These are phyloP conservation scores for Aspergillus brunneoviolaceus DNA, from an alignment of 2,329 filamentous ascomycete species.

Conservation along the genomic window DNA sequence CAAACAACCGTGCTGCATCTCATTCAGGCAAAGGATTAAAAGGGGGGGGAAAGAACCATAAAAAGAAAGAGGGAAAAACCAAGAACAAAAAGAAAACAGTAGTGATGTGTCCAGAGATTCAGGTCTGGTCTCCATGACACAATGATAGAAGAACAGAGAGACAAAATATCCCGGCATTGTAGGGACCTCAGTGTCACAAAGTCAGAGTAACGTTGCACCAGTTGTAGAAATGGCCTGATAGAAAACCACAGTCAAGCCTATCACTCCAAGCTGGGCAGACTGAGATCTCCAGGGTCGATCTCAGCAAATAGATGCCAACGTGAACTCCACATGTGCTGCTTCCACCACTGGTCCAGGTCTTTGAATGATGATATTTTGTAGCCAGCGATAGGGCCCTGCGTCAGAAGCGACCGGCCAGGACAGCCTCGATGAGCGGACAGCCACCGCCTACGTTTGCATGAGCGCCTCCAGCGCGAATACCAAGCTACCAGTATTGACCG, in stretches of 20 bases:
- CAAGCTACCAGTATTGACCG: conserved; percentile 15
- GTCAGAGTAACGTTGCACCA: conserved; percentile 38
- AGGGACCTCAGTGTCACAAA: conserved; percentile 37
- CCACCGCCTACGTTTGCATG: conserved; percentile 35
- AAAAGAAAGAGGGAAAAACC: not conserved
- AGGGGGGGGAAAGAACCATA: not conserved
- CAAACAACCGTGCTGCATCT: conserved; percentile 32
- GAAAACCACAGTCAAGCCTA: conserved; percentile 24
- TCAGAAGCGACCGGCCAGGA: conserved; percentile 7
- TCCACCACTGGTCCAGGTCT: conserved; percentile 7
- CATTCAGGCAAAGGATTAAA: conserved; percentile 16
- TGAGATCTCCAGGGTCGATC: conserved; percentile 21
- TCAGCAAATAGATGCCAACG: conserved; percentile 21
- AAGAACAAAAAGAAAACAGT: not conserved
- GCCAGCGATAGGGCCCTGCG: not conserved
- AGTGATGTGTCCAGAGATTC: not conserved
- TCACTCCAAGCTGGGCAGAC: conserved; percentile 20
- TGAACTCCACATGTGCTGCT: conserved; percentile 9
- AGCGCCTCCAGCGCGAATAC: conserved; percentile 18
- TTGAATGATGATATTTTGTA: conserved; percentile 7
- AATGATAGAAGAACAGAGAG: conserved; percentile 22
- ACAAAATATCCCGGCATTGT: conserved; percentile 28
- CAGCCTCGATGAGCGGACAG: conserved; percentile 20
- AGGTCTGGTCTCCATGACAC: conserved; percentile 17
- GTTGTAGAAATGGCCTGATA: conserved; percentile 29